Conservation (phyloP, 2,329 filamentous ascomycete species). For the Cadophora gregata region DNA sequence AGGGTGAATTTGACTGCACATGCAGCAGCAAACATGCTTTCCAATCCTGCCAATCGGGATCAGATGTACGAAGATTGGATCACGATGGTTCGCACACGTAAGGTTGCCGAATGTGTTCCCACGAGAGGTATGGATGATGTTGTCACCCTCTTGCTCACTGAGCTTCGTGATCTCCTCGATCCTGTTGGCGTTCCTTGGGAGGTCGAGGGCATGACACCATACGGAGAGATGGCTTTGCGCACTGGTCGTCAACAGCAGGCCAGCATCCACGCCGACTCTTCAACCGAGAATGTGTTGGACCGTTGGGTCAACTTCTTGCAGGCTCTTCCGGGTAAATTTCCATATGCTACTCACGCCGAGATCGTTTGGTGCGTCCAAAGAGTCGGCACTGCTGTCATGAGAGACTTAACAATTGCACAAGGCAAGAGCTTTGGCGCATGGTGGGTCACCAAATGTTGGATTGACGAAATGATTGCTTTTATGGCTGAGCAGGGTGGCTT, state of each 20-base stretch:
- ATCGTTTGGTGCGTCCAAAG: constrained; percentile 79
- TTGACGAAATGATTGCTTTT: constrained; percentile 94
- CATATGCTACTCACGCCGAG: constrained; percentile 73
- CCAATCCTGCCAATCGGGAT: constrained; percentile 85
- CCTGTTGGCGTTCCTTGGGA: constrained; percentile 71
- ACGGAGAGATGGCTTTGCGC: constrained; percentile 60
- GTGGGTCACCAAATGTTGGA: constrained; percentile 95
- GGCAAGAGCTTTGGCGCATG: constrained; percentile 86
- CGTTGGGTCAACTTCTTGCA: constrained; percentile 78
- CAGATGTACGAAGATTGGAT: constrained; percentile 97
- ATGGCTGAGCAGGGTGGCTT: constrained; percentile 91
- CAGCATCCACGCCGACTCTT: constrained; percentile 48
- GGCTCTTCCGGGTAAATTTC: constrained; percentile 72
- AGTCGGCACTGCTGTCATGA: constrained; percentile 77
- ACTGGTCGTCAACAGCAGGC: constrained; percentile 51
- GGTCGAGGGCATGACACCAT: constrained; percentile 64
- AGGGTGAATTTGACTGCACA: constrained; percentile 94
- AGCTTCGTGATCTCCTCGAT: constrained; percentile 74
- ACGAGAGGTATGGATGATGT: constrained; percentile 70
- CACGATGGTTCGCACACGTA: constrained; percentile 65
- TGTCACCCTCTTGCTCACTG: constrained; percentile 65
- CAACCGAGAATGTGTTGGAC: constrained; percentile 73
- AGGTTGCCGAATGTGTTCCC: constrained; percentile 68
- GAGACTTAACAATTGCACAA: constrained; percentile 80
- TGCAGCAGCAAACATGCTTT: constrained; percentile 90